Evolutionary conservation across 2,329 filamentous ascomycete species (phyloP), one percentile per base, ranked within the genome.

Genomic region (Tolypocladium ovalisporum): DNA sequence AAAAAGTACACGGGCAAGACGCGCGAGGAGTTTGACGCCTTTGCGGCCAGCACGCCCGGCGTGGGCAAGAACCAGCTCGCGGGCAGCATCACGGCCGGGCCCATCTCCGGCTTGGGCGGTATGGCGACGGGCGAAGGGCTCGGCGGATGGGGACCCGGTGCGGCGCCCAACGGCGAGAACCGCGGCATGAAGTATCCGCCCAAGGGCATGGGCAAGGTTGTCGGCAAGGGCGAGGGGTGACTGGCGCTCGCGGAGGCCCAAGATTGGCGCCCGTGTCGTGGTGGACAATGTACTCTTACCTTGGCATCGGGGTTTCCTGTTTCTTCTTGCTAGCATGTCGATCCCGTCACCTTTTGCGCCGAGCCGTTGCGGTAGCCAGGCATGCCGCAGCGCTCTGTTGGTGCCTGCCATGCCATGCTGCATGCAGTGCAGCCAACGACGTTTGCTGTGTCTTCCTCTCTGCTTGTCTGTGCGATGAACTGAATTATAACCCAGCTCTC

Each of bases 1-100:
- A 54, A 66, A 34, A 74, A 74, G 59, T 74, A 75, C 67, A 75
- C 73, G 37, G 74, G 74, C 62, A 75, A 69, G 61, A 63, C 63
- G 35, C 68, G 69, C 42, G 66, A 65, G 2, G 64, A 71, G 62
- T 64, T 76, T 55, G 64, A 66, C 27, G 37, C 63, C 2, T 75
- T 74, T 73, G 68, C 70, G n/a, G 70, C 69, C 29, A 65, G 63
- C 4, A 63, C 67, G 32, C 73, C 74, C 1, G 73, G 72, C 19
- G 73, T 77, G 5, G 75, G 66, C 39, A 70, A 67, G 55, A 74
- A 76, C 56, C 71, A 73, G 57, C 62, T 70, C 24, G 71, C 73
- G 4, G 72, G 73, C 8, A 70, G 62, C 6, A 55, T 71, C 6
- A 57, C 63, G 22, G 55, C 64, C 32, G 74, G 74, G 2, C 54